phyloP scores from a whole-genome alignment of 192 early-diverging fungal species.

The Backusella morwellensis region DNA sequence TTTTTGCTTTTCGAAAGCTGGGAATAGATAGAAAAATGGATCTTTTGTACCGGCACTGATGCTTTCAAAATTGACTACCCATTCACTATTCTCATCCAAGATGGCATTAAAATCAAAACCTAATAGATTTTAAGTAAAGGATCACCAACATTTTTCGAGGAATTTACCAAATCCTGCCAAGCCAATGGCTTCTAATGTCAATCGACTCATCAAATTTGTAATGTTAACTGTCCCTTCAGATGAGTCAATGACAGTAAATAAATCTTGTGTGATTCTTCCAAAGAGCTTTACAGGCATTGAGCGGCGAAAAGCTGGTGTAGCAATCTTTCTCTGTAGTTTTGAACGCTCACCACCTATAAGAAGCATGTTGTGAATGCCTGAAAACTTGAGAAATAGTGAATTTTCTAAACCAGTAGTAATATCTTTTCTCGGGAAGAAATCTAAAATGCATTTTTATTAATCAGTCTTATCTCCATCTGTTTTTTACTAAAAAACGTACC shows the following conservation, averaged over 20 bases:
- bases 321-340: slow-evolving; percentile 10
- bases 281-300: slow-evolving; percentile 27
- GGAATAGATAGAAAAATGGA: slow-evolving; percentile 51
- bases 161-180: slow-evolving; percentile 31
- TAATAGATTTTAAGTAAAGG: neutral
- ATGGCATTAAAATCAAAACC: slow-evolving; percentile 53
- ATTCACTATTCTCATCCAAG: slow-evolving; percentile 38
- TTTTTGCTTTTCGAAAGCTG: slow-evolving; percentile 40
- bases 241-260: slow-evolving; percentile 17
- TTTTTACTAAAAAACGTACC: neutral
- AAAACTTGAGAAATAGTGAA: neutral
- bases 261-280: slow-evolving; percentile 6
- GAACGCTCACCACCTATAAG: neutral
- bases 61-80: slow-evolving; percentile 45
- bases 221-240: slow-evolving; percentile 1
- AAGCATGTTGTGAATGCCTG: neutral
- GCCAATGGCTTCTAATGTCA: slow-evolving; percentile 32
- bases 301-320: slow-evolving; percentile 26
- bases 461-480: too few species aligned
- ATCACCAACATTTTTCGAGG: neutral
- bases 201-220: slow-evolving; percentile 12
- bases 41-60: slow-evolving; percentile 44
- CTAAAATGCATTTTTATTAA: neutral
- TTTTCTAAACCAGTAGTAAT: neutral
- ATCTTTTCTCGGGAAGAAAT: slow-evolving; percentile 14